Base-by-base conservation (phyloP, 2,329 filamentous ascomycete species). In the Neopestalotiopsis rosae region DNA sequence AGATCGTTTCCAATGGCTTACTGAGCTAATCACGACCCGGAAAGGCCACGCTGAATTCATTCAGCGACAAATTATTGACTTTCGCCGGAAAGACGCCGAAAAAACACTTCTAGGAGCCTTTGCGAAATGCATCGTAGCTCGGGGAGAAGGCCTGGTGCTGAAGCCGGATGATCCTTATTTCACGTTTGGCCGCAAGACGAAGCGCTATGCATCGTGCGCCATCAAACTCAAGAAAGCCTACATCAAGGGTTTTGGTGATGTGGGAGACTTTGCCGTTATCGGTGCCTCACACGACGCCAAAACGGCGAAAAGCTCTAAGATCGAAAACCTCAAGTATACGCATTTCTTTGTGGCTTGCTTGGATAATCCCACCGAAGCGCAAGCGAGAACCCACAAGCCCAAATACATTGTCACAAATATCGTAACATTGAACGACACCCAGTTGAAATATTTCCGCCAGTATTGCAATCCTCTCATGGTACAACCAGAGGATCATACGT, bases 151-250 rank as follows among this genome's bases (percentile, higher is more conserved):
- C 0, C 84, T 96, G 17, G 90, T 97, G 0, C 78, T 97, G 64
- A 97, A 97, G 79, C 89, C 92, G 0, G 90, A 94, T 69, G 89
- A 92, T 30, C 90, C 94, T 0, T 97, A 97, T 76, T 93, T 97
- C 71, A 83, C 88, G 67, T 88, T 86, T 71, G 76, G 71, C 38
- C 74, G 75, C 59, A 74, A 72, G 61, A 73, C 74, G 57, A 73
- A 80, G 73, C 71, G 84, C 38, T 83, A 82, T 69, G 76, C 79
- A 2, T 83, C 83, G 14, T 84, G 82, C 68, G 92, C 90, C 77
- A 93, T 97, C 75, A 97, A 97, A 80, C 80, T 97, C 57, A 97
- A 97, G 79, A 94, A 94, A 75, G 93, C 96, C 75, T 97, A 97
- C 74, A 88, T 97, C 49, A 85, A 87, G 32, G 89, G 89, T 2